Percentiles rank a stretch among this genome's conserved stretches.
These are phyloP conservation scores for Ceratorhiza oryzae-sativae DNA, from an alignment of 1,284 basidiomycete species.

Conservation along the genomic window DNA sequence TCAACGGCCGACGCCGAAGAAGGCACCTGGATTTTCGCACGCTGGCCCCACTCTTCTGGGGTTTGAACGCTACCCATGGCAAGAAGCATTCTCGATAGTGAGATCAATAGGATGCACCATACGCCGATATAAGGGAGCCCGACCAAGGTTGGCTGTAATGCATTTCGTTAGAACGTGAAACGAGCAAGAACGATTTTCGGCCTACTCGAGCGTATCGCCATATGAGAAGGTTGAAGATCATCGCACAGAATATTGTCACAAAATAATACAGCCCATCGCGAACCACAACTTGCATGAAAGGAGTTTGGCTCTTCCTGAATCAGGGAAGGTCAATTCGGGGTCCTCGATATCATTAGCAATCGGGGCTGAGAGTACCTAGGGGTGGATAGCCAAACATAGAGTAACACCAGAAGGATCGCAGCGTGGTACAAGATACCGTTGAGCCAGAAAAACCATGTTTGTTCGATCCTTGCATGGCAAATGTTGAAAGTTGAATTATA, in stretches of 20 bases:
- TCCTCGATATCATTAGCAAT: neutral
- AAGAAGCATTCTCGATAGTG: constrained; percentile 18
- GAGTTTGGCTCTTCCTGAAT: constrained; percentile 19
- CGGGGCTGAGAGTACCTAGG: constrained; percentile 10
- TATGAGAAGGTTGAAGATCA: constrained; percentile 24
- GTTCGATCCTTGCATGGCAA: neutral
- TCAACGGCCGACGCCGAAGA: neutral
- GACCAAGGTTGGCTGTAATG: neutral
- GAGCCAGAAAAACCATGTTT: constrained; percentile 18
- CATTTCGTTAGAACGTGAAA: too few relatives aligned
- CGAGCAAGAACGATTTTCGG: neutral
- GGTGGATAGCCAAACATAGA: constrained; percentile 25
- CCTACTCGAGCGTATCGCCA: constrained; percentile 31
- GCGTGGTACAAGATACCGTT: constrained; percentile 28
- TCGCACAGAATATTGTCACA: constrained; percentile 13
- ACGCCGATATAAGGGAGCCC: constrained; percentile 6
- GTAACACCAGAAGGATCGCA: neutral
- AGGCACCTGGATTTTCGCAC: constrained; percentile 20
- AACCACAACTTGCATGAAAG: constrained; percentile 13
- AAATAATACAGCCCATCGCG: constrained; percentile 21
- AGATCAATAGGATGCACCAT: neutral
- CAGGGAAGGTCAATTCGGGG: neutral
- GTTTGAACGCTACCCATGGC: constrained; percentile 15
- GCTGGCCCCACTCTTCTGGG: constrained; percentile 31
- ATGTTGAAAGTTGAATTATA: constrained; percentile 8